Conservation (phyloP, 192 early-diverging fungal species). For the Backusella australiensis region DNA sequence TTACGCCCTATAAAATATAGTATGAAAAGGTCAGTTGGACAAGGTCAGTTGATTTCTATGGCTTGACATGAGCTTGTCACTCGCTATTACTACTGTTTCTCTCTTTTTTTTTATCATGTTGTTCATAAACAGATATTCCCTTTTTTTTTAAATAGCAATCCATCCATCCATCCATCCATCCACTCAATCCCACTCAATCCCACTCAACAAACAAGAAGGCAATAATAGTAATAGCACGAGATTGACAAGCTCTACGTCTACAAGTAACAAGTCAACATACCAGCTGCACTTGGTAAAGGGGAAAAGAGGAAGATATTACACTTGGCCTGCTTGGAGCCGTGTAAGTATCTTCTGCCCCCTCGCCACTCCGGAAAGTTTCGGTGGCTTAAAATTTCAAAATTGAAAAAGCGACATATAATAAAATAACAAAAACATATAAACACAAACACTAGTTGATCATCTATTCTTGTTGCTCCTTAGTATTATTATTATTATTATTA, state of each 20-base stretch:
- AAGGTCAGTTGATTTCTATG: neutral
- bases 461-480: no score
- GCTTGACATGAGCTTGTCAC: neutral
- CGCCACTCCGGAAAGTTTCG: neutral
- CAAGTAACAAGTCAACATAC: conserved; percentile 4
- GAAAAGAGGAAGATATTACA: conserved; percentile 23
- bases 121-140: neutral
- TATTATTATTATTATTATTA: no score
- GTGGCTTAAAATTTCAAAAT: neutral
- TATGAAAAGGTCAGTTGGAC: neutral
- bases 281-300: conserved; percentile 15
- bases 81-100: neutral
- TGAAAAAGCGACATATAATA: neutral
- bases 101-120: neutral
- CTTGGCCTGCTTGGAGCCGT: neutral
- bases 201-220: neutral
- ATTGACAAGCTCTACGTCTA: neutral
- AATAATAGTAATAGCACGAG: neutral
- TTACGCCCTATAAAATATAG: conserved; percentile 15
- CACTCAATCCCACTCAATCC: neutral
- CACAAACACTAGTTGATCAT: neutral
- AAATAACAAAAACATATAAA: neutral
- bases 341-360: neutral
- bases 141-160: neutral
- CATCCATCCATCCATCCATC: conserved; percentile 27